phyloP scores from a whole-genome alignment of 2,329 filamentous ascomycete genomes.

The Penicillium sp. region DNA sequence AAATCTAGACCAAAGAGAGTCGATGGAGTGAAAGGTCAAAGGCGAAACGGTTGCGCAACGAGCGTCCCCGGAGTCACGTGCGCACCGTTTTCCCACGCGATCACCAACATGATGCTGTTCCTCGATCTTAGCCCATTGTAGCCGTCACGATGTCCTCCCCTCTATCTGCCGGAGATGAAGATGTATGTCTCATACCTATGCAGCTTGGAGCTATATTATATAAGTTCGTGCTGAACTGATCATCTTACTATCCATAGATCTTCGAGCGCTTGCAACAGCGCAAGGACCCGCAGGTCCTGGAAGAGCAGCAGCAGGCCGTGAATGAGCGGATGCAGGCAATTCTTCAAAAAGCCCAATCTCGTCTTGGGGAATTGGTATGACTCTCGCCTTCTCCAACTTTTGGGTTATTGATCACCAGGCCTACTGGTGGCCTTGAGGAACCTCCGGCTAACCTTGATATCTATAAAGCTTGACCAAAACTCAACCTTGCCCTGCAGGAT shows the following conservation, averaged over 20 bases:
- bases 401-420: not conserved
- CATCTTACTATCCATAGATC: constrained; percentile 26
- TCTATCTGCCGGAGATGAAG: constrained; percentile 43
- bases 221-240: not conserved
- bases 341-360: constrained; percentile 62
- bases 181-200: constrained; percentile 23
- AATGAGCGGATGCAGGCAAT: constrained; percentile 60
- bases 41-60: not conserved
- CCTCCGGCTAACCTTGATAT: constrained; percentile 15
- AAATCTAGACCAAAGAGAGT: not conserved
- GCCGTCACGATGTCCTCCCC: constrained; percentile 45
- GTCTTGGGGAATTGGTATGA: constrained; percentile 65
- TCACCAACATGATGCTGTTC: not conserved
- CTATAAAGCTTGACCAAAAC: constrained; percentile 70
- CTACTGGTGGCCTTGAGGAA: constrained; percentile 2
- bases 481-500: constrained; percentile 84
- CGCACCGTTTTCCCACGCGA: constrained; percentile 16
- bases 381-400: not conserved
- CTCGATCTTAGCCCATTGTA: constrained; percentile 26
- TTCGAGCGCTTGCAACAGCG: constrained; percentile 47
- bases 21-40: not conserved
- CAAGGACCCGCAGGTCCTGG: constrained; percentile 58
- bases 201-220: not conserved
- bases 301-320: constrained; percentile 61
- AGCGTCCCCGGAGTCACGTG: not conserved